Conservation (phyloP, 1,284 basidiomycete species). For the Boletellus dicymbophilus region DNA sequence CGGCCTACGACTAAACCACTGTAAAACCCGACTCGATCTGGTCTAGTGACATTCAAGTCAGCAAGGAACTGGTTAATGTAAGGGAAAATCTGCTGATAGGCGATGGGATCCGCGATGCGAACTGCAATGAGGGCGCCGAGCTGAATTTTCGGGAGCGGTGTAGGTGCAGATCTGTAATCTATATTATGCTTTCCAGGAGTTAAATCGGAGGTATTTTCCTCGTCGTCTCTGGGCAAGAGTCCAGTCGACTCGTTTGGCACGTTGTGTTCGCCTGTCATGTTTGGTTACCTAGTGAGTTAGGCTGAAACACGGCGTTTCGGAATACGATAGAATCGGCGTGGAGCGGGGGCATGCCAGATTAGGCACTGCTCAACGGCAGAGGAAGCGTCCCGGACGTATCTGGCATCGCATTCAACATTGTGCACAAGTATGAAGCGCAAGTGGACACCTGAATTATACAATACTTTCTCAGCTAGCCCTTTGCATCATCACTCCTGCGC, state of each 20-base stretch:
- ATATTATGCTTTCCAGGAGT: background rate
- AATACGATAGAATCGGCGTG: too few species aligned
- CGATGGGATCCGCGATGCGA: slow-evolving; percentile 59
- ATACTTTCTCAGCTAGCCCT: too few species aligned
- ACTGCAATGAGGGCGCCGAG: slow-evolving; percentile 29
- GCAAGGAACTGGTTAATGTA: slow-evolving; percentile 67
- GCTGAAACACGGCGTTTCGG: too few species aligned
- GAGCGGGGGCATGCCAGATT: too few species aligned
- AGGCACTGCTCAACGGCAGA: too few species aligned
- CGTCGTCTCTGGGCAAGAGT: slow-evolving; percentile 8
- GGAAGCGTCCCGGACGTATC: too few species aligned
- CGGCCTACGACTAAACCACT: slow-evolving; percentile 53
- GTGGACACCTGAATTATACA: too few species aligned
- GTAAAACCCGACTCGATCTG: slow-evolving; percentile 62
- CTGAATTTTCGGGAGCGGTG: slow-evolving; percentile 19
- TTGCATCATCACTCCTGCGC: too few species aligned
- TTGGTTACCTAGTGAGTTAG: too few species aligned
- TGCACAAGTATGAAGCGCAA: too few species aligned
- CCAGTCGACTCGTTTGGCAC: slow-evolving; percentile 8
- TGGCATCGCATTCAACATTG: too few species aligned
- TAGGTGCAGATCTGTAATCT: background rate
- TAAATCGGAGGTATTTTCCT: slow-evolving; percentile 1
- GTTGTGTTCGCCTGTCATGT: background rate
- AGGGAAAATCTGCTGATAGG: slow-evolving; percentile 57
- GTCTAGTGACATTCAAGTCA: slow-evolving; percentile 53